These are phyloP conservation scores for Candolleomyces aberdarensis DNA, from an alignment of 768 basidiomycete species.

Conservation along the genomic window DNA sequence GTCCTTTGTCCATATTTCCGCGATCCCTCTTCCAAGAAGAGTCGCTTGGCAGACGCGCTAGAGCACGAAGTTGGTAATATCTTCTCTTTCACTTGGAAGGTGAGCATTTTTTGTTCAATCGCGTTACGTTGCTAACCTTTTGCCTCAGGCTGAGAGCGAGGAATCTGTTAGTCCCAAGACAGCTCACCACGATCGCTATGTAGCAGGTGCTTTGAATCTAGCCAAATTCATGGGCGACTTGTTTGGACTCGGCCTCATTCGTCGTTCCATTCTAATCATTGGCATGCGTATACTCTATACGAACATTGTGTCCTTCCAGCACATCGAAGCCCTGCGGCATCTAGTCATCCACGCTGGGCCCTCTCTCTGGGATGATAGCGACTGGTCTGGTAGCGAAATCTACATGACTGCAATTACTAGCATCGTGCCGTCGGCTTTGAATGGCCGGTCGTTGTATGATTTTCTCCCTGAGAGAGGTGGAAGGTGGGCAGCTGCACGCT, in stretches of 20 bases:
- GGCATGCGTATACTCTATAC: not conserved
- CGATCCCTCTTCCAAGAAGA: too few species aligned
- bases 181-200: not conserved
- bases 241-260: not conserved
- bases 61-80: not conserved
- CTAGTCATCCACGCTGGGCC: not conserved
- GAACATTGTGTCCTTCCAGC: not conserved
- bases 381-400: not conserved
- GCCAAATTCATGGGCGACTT: not conserved
- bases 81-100: not conserved
- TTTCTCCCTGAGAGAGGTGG: too few species aligned
- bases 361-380: not conserved
- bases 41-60: not conserved
- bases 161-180: not conserved
- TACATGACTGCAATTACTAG: not conserved
- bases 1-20: not conserved
- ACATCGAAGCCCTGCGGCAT: constrained; percentile 1
- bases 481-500: too few species aligned
- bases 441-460: too few species aligned
- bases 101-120: not conserved
- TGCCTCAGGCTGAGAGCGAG: not conserved
- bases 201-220: not conserved
- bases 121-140: not conserved
- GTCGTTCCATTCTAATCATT: not conserved
- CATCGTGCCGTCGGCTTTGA: not conserved